Percentiles rank a stretch among this genome's conserved stretches.
These are phyloP conservation scores for Jackrogersella multiformis DNA, from an alignment of 495 filamentous ascomycete genomes.

Conservation along the genomic window DNA sequence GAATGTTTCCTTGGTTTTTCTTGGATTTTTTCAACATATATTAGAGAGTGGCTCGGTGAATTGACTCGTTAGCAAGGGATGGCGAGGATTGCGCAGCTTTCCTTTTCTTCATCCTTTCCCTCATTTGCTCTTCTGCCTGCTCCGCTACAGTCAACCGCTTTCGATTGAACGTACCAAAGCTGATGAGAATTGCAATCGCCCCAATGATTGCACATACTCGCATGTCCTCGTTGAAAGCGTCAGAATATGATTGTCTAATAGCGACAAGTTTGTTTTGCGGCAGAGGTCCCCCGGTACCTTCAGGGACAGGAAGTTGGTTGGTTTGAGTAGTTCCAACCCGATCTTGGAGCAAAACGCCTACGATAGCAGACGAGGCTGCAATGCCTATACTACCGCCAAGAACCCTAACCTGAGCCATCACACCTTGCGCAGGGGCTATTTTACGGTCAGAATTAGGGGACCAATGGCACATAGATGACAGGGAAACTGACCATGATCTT, in stretches of 20 bases:
- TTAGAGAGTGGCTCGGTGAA: neutral
- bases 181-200: slow-evolving; percentile 43
- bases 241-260: slow-evolving; percentile 47
- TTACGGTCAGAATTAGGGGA: slow-evolving; percentile 9
- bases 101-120: slow-evolving; percentile 12
- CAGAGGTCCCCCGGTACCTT: slow-evolving; percentile 6
- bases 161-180: slow-evolving; percentile 45
- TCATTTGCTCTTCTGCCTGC: slow-evolving; percentile 30
- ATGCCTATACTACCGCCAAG: slow-evolving; percentile 64
- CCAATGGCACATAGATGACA: neutral
- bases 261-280: slow-evolving; percentile 24
- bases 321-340: slow-evolving; percentile 32
- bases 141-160: slow-evolving; percentile 40
- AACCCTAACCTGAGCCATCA: slow-evolving; percentile 61
- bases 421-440: slow-evolving; percentile 60
- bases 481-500: slow-evolving; percentile 50
- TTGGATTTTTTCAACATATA: too few species aligned
- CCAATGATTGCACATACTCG: slow-evolving; percentile 48
- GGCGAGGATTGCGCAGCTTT: slow-evolving; percentile 10
- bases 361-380: slow-evolving; percentile 58
- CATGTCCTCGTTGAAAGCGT: slow-evolving; percentile 54
- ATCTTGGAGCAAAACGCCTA: slow-evolving; percentile 43
- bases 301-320: slow-evolving; percentile 39
- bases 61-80: neutral
- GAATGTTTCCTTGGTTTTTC: too few species aligned